Base-by-base conservation (phyloP, 805 yeast genomes). In the Komagataella ulmi region DNA sequence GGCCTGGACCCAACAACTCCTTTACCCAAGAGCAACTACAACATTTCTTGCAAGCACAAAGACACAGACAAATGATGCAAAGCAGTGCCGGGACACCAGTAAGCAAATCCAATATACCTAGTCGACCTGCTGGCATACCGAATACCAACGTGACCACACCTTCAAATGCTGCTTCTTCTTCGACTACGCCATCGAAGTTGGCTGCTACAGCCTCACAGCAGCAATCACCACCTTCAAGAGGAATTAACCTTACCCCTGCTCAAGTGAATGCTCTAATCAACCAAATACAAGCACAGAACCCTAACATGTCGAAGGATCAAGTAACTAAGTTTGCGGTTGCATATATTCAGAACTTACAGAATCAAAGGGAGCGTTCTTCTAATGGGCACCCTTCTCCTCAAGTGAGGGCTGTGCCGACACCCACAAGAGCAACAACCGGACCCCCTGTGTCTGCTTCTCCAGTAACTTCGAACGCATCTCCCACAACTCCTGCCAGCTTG, bases 281-380 rank as follows among this genome's bases (percentile, higher is more conserved):
- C 56, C 79, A 81, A 47, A 81, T 82, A 51, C 85, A 81, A 60
- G 66, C 74, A n/a, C 80, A 80, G 57, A 77, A 82, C 60, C 88
- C 88, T 1, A 75, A 72, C 36, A 65, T 80, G 60, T 70, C 79
- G 8, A 80, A 80, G 54, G 83, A 78, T 52, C 84, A 82, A 58
- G 85, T 82, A 1, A 79, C 84, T 2, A 75, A 78, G 53, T 69
- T 81, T 52, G 87, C 88, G 2, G 84, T 84, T 2, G 73, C 80
- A 14, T 80, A 81, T 57, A 62, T 81, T 55, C 81, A 85, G 1
- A 45, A 45, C 43, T 84, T 79, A 60, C 77, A 74, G 54, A 72
- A 57, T 14, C 80, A 76, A 30, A 8, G 40, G 6, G 40, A 30
- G 40, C 40, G 40, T 8, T 30, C 40, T 8, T 30, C 40, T 14